Conservation (phyloP, 2,329 filamentous ascomycete genomes). For the Dothidotthia symphoricarpi region DNA sequence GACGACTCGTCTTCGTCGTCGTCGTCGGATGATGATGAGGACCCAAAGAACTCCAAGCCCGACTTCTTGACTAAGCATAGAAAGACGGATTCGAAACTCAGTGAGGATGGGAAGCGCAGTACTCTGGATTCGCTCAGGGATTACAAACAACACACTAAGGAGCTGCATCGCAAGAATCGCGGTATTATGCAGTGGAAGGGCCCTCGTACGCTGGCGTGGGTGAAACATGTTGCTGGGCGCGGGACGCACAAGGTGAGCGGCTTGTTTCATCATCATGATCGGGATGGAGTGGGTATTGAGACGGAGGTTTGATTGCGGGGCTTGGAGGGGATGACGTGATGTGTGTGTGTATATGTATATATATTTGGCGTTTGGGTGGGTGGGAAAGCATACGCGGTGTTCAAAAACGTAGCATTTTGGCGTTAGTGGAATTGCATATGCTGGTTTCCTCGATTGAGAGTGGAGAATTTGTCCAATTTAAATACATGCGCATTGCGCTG, state of each 20-base stretch:
- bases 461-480: too few relatives aligned
- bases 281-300: conserved; percentile 57
- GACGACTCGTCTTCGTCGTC: conserved; percentile 27
- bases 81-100: conserved; percentile 24
- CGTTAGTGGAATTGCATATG: too few relatives aligned
- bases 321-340: neutral
- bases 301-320: conserved; percentile 59
- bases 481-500: too few relatives aligned
- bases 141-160: conserved; percentile 41
- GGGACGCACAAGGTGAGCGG: conserved; percentile 47
- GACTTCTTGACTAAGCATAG: conserved; percentile 25
- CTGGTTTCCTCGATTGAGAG: too few relatives aligned
- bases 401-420: too few relatives aligned
- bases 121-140: conserved; percentile 56
- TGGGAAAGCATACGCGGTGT: too few relatives aligned
- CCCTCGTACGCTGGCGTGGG: conserved; percentile 55
- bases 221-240: conserved; percentile 59
- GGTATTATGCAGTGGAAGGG: conserved; percentile 73
- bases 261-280: conserved; percentile 59
- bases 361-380: neutral
- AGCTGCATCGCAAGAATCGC: conserved; percentile 54
- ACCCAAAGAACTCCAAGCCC: conserved; percentile 21
- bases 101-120: conserved; percentile 46
- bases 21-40: conserved; percentile 18
- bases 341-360: neutral